phyloP scores from a whole-genome alignment of 164 flowering plant species.

The Dillenia suffruticosa region DNA sequence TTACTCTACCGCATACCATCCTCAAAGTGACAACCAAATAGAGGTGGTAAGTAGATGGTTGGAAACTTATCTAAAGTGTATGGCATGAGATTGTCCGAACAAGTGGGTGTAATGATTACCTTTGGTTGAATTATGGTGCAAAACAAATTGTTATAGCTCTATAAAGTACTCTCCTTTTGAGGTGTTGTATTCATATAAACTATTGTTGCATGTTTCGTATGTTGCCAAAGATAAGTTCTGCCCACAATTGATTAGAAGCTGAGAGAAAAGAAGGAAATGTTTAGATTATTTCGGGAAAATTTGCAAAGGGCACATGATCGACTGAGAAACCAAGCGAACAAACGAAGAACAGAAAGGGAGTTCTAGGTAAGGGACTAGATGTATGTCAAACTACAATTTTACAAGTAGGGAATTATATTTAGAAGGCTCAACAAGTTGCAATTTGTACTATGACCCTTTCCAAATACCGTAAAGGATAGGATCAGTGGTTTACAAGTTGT shows the following conservation, averaged over 20 bases:
- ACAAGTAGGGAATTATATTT: not conserved
- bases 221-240: not conserved
- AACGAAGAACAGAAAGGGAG: not conserved
- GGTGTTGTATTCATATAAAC: not conserved
- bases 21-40: conserved; percentile 7
- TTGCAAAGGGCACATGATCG: not conserved
- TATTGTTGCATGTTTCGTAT: not conserved
- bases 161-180: conserved; percentile 3
- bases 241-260: not conserved
- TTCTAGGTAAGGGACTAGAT: not conserved
- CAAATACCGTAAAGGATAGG: no score
- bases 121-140: conserved; percentile 10
- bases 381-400: conserved; percentile 1
- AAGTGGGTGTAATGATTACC: conserved; percentile 7
- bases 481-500: no score
- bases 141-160: conserved; percentile 8
- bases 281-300: not conserved
- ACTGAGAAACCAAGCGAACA: not conserved
- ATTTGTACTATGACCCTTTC: no score
- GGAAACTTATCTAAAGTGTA: conserved; percentile 6
- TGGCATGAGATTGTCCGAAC: not conserved
- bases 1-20: conserved; percentile 1
- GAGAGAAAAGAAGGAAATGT: not conserved
- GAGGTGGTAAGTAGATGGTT: not conserved
- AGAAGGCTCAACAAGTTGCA: no score